Percentiles rank a stretch among this genome's conserved stretches.
phyloP scores from a whole-genome alignment of 768 basidiomycete species.

The Steccherinum ochraceum region DNA sequence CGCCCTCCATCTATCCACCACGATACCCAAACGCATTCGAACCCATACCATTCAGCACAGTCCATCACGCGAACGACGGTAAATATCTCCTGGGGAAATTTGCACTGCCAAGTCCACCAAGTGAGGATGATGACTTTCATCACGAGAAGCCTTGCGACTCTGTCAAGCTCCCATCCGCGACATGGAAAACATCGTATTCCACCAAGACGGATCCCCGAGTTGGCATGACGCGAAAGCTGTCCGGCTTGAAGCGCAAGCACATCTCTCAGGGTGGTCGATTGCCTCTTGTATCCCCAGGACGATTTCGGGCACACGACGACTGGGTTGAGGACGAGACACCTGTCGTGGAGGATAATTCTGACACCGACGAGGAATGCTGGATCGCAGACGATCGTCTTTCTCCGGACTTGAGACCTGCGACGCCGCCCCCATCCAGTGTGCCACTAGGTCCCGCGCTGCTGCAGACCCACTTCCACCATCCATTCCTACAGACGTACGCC shows the following conservation, averaged over 20 bases:
- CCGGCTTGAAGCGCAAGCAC: slow-evolving; percentile 64
- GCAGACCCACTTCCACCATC: slow-evolving; percentile 62
- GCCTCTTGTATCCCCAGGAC: slow-evolving; percentile 31
- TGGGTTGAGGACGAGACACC: slow-evolving; percentile 36
- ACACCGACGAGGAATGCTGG: slow-evolving; percentile 32
- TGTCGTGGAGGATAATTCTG: slow-evolving; percentile 30
- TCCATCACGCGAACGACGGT: slow-evolving; percentile 57
- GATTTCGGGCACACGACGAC: slow-evolving; percentile 42
- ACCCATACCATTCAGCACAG: slow-evolving; percentile 66
- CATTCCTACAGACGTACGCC: slow-evolving; percentile 54
- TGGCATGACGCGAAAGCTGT: slow-evolving; percentile 59
- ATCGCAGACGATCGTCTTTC: slow-evolving; percentile 21
- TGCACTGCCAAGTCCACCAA: slow-evolving; percentile 55
- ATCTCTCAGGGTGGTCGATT: slow-evolving; percentile 30
- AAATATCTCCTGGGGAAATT: slow-evolving; percentile 79
- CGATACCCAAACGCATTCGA: slow-evolving; percentile 41
- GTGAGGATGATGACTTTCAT: slow-evolving; percentile 30
- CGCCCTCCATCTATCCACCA: background rate
- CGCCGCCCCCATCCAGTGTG: slow-evolving; percentile 66
- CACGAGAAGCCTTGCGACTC: no score
- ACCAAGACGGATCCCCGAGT: slow-evolving; percentile 67
- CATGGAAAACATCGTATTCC: slow-evolving; percentile 51
- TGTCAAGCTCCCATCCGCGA: slow-evolving; percentile 11
- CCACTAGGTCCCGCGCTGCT: slow-evolving; percentile 66
- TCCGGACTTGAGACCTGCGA: slow-evolving; percentile 49